Conservation (phyloP, 495 filamentous ascomycete genomes). For the Xylaria intraflava region DNA sequence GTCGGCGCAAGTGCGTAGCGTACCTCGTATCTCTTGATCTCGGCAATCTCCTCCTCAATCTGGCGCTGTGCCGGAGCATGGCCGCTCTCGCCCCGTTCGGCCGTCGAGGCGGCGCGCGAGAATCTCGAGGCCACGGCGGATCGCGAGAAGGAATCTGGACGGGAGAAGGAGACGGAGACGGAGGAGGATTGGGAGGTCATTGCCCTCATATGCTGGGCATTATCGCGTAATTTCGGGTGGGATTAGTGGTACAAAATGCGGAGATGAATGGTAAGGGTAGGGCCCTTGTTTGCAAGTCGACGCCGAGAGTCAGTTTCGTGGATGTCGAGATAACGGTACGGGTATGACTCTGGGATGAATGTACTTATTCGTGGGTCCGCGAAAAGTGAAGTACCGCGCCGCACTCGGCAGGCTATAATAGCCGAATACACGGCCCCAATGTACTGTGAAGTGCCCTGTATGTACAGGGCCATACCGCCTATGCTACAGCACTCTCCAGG, state of each 20-base stretch:
- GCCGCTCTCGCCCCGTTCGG: constrained; percentile 51
- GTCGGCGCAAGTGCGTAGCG: constrained; percentile 23
- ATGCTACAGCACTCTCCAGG: too few relatives aligned
- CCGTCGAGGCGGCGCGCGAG: constrained; percentile 61
- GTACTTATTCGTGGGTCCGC: too few relatives aligned
- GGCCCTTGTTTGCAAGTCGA: too few relatives aligned
- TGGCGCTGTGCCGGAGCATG: constrained; percentile 47
- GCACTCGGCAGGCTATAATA: too few relatives aligned
- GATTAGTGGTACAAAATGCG: background rate
- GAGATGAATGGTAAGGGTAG: too few relatives aligned
- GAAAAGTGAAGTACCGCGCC: too few relatives aligned
- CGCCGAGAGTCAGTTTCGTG: too few relatives aligned
- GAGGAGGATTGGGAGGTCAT: constrained; percentile 42
- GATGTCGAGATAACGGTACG: too few relatives aligned
- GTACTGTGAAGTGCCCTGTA: too few relatives aligned
- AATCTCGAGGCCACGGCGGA: constrained; percentile 62
- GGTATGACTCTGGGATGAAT: too few relatives aligned
- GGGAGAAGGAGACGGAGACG: constrained; percentile 48
- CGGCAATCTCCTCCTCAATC: constrained; percentile 89
- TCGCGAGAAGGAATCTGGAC: constrained; percentile 37
- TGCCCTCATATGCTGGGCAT: constrained; percentile 9
- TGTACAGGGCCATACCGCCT: too few relatives aligned
- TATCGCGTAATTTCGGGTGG: background rate
- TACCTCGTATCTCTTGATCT: constrained; percentile 96
- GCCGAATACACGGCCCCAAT: too few relatives aligned